phyloP scores from a whole-genome alignment of 169 alveolate species.

The Miamiensis avidus region DNA sequence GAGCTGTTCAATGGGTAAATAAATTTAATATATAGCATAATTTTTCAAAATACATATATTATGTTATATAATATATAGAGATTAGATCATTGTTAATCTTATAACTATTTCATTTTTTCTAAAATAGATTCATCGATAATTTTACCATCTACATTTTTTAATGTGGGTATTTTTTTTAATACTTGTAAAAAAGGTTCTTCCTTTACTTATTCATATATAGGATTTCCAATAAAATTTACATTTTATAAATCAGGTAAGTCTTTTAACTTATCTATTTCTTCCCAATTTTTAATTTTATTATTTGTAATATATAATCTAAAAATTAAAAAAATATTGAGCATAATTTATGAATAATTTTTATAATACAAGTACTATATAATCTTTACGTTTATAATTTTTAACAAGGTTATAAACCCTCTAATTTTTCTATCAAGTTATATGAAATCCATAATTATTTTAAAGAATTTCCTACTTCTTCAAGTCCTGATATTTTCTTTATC shows the following conservation, averaged over 20 bases:
- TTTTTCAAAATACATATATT: no score
- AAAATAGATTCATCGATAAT: slow-evolving; percentile 55
- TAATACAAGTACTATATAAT: no score
- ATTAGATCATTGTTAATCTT: slow-evolving; percentile 18
- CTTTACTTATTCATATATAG: slow-evolving; percentile 73
- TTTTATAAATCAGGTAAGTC: slow-evolving; percentile 72
- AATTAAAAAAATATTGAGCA: slow-evolving; percentile 50
- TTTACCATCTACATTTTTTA: slow-evolving; percentile 68
- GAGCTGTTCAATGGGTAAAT: no score
- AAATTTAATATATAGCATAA: no score
- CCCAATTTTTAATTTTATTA: slow-evolving; percentile 83
- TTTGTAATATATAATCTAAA: slow-evolving; percentile 70
- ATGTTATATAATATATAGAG: no score
- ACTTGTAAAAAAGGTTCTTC: slow-evolving; percentile 69
- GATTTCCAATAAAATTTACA: slow-evolving; percentile 76
- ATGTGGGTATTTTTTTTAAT: slow-evolving; percentile 65
- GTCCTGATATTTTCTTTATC: slow-evolving; percentile 84
- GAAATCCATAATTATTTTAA: slow-evolving; percentile 88
- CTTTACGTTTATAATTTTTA: slow-evolving; percentile 60
- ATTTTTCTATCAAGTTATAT: slow-evolving; percentile 84
- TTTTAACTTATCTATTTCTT: slow-evolving; percentile 76
- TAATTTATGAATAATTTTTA: no score
- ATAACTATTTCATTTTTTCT: slow-evolving; percentile 38
- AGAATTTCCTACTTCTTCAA: slow-evolving; percentile 88
- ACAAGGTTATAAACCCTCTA: slow-evolving; percentile 89